Evolutionary conservation across 805 yeast genomes (phyloP), one percentile per base, ranked within the genome.

Genomic region (Starmerella vaccinii): DNA sequence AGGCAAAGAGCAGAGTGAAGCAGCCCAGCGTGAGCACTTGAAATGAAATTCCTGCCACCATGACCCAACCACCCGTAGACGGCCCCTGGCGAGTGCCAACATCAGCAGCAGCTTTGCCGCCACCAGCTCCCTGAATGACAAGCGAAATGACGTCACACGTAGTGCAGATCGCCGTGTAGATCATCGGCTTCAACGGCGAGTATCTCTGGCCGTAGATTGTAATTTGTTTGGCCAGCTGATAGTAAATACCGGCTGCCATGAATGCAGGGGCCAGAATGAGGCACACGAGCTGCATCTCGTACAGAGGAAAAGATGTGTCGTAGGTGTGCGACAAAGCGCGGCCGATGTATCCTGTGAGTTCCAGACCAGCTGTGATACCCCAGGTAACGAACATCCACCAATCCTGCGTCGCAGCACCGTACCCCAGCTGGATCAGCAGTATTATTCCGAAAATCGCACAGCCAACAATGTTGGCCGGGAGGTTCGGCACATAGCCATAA

Each of bases 251-350:
- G 4, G 84, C 95, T 84, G 84, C 82, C 41, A 84, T 70, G 63
- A 87, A 82, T 19, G 85, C 86, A 0, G 95, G 95, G 0, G 86
- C 90, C 44, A 87, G 65, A 0, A 90, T 84, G 50, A 86, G 67
- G 59, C 81, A 72, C 49, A 80, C 75, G 55, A 82, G 75, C 64
- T 87, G 94, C 59, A 80, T 66, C 39, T 82, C 61, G 60, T 72
- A 87, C 26, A 71, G 68, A 46, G 72, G 63, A 37, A 66, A 55
- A 33, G 66, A 60, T 15, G 55, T 34, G 2, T 64, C 61, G 22
- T 57, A 51, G 55, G 75, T 61, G 40, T 61, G 56, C 18, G 73
- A 71, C 2, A 81, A 71, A 49, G 75, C 56, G 49, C 95, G 68
- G 3, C 80, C 86, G 8, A 75, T 63, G 61, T 82, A 87, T 1